Evolutionary conservation across 2,329 filamentous ascomycete genomes (phyloP), one percentile per base, ranked within the genome.

Genomic region (Tolypocladium ophioglossoides): DNA sequence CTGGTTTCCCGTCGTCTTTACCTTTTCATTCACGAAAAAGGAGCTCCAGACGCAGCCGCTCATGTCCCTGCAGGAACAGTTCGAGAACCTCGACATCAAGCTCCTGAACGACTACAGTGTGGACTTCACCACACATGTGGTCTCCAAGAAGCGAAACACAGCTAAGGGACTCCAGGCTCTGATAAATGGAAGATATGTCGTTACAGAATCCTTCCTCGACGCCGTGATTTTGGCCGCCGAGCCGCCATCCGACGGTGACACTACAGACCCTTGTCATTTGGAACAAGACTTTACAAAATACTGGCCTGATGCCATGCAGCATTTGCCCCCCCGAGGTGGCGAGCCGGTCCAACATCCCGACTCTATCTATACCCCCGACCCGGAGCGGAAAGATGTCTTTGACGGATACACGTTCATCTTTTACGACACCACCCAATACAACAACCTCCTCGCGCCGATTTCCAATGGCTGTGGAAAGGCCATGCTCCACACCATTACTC

Each of bases 1-100:
- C 56, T 97, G 92, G 91, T 73, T 83, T 32, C 87, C 90, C 0
- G 78, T 89, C 9, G 84, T 91, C n/a, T 76, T 97, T 55, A 89
- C 84, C 46, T 92, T 94, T 35, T 60, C 57, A 1, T 86, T 89
- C 55, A 84, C 85, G 9, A 80, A 78, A 54, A 87, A 86, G 60
- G 85, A 90, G 61, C 71, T 85, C 37, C 88, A 85, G 59, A 76
- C 77, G 56, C 82, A 86, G 61, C 82, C 85, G 2, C 75, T 32
- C 82, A 82, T 57, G 72, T 38, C 41, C 2, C 41, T 52, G 30
- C 82, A 82, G 57, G 72, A 79, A 35, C 78, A 78, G 52, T 80
- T 97, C 20, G 90, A 95, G 66, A 81, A 85, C 47, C 77, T 95
- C n/a, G 94, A 96, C 65, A 85, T 97, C 68, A 97, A 96, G 68